Conservation (phyloP, 208 protist species). For the Trypanosoma melophagium region DNA sequence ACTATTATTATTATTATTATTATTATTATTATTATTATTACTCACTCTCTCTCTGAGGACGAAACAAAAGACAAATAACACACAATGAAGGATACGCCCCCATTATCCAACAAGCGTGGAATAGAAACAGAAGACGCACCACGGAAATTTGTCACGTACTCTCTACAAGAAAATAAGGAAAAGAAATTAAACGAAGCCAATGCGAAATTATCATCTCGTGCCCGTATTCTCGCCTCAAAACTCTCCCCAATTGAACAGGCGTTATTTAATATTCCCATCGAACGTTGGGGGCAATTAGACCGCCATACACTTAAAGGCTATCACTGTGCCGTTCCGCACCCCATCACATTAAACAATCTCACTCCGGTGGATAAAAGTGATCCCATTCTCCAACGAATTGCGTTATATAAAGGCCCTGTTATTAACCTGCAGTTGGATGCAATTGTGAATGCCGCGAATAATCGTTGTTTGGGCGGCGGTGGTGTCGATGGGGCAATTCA, state of each 20-base stretch:
- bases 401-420: constrained; percentile 43
- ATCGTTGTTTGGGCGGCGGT: constrained; percentile 53
- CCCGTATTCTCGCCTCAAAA: constrained; percentile 18
- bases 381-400: constrained; percentile 32
- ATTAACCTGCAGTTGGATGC: constrained; percentile 61
- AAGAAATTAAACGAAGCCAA: neutral
- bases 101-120: neutral
- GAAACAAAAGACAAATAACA: neutral
- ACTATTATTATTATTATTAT: too few species aligned
- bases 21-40: too few species aligned
- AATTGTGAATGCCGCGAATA: constrained; percentile 88
- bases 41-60: neutral
- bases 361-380: constrained; percentile 23
- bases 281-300: constrained; percentile 30
- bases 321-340: constrained; percentile 11
- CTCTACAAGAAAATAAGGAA: neutral
- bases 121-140: neutral
- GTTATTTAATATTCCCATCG: constrained; percentile 37
- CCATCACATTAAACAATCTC: constrained; percentile 18
- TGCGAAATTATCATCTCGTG: constrained; percentile 9
- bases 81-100: neutral
- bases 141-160: constrained; percentile 28
- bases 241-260: constrained; percentile 32
- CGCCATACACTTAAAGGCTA: constrained; percentile 27
- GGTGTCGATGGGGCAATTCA: constrained; percentile 88